Evolutionary conservation across 257 asterid species (phyloP).

Genomic region (Solanum pinnatisectum): DNA sequence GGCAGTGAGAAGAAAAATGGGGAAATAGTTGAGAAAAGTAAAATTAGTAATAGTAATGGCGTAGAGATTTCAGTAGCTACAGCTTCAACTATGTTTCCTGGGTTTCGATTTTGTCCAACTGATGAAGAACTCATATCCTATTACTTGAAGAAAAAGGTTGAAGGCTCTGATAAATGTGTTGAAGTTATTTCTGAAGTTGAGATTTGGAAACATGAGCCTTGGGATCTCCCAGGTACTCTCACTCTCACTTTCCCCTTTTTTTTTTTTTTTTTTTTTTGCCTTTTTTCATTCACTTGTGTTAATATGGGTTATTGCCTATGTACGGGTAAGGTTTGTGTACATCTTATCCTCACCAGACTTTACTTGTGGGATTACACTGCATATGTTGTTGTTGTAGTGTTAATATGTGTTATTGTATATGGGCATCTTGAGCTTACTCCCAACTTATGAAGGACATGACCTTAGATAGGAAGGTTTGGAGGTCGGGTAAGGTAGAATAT

Average conservation of each 20-base stretch:
- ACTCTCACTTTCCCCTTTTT: neutral
- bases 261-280: neutral
- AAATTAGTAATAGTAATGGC: neutral
- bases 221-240: slow-evolving; percentile 82
- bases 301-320: neutral
- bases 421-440: neutral
- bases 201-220: slow-evolving; percentile 74
- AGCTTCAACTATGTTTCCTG: slow-evolving; percentile 69
- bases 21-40: neutral
- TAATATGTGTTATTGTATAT: neutral
- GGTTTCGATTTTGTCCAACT: slow-evolving; percentile 78
- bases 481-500: neutral
- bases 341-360: neutral
- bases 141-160: slow-evolving; percentile 60
- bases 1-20: neutral
- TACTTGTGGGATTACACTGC: neutral
- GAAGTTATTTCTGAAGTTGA: slow-evolving; percentile 73
- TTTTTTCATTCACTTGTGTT: neutral
- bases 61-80: slow-evolving; percentile 54
- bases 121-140: slow-evolving; percentile 70
- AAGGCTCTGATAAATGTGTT: slow-evolving; percentile 36
- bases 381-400: neutral
- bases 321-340: neutral
- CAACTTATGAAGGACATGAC: neutral
- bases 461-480: neutral